A percentile compares a stretch with the other conserved stretches of the same genome.
Conservation (phyloP, 2,329 filamentous ascomycete species). For the Apiospora hydei region DNA sequence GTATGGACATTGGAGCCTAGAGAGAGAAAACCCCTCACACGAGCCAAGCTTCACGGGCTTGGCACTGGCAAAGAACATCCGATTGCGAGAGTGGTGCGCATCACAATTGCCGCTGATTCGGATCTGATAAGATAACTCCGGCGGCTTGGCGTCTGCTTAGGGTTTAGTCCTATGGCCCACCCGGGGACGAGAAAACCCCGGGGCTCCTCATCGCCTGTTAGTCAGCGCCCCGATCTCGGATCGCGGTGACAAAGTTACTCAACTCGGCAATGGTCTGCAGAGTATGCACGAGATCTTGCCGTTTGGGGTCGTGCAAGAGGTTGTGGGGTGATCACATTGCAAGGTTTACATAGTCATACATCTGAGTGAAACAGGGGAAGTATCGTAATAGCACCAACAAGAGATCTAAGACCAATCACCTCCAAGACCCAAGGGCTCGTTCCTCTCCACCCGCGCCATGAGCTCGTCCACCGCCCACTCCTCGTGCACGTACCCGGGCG, state of each 20-base stretch:
- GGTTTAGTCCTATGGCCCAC: neutral
- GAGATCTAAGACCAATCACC: neutral
- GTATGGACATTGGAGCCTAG: neutral
- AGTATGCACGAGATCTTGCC: too few relatives aligned
- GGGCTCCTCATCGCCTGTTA: neutral
- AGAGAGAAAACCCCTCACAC: neutral
- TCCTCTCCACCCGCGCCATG: neutral
- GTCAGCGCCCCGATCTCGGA: neutral
- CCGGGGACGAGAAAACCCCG: neutral
- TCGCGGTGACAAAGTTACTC: neutral
- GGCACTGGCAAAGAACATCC: slow-evolving; percentile 14
- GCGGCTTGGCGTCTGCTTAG: neutral
- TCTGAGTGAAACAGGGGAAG: neutral
- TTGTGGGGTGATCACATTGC: too few relatives aligned
- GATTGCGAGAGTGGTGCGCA: neutral
- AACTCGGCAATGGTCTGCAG: too few relatives aligned
- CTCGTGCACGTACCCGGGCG: neutral
- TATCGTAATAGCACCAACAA: neutral
- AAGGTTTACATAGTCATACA: neutral
- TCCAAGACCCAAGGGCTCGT: neutral
- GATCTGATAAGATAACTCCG: slow-evolving; percentile 18
- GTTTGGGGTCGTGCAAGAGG: too few relatives aligned
- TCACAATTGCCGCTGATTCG: slow-evolving; percentile 19
- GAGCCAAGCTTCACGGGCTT: slow-evolving; percentile 20
- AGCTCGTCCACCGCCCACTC: neutral